Evolutionary conservation across 805 yeast species (phyloP), one percentile per base, ranked within the genome.

Genomic region (Ogataea chonburiensis): DNA sequence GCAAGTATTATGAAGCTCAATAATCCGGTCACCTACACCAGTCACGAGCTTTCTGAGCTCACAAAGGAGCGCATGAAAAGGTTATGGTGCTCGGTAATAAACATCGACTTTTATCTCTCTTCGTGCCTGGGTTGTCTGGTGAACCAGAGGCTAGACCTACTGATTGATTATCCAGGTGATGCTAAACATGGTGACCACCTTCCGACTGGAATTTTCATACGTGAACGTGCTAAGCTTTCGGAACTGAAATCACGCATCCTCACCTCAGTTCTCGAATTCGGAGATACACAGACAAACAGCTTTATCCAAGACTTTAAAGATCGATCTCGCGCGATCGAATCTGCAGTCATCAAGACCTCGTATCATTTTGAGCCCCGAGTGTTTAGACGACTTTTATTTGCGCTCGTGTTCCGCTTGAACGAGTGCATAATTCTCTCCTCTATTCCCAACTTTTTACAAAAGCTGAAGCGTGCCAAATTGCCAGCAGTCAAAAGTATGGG

Each of bases 381-480:
- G 9, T 31, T 37, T 16, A 23, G 22, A 20, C 25, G 36, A 17
- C 20, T 37, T 9, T 17, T 31, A 5, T 37, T 37, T 26, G 40
- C 36, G 5, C 30, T 37, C 17, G 40, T 31, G n/a, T 31, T 31
- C 27, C 15, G 40, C 7, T 19, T 37, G 5, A 37, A 37, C n/a
- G 40, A 37, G 24, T 37, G 40, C 20, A 31, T 37, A 3, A 37
- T 31, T 18, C 27, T 37, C 17, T 34, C 40, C 5, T 17, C 36
- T 3, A 13, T 31, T 14, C 36, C 40, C 2, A 22, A 6, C 3
- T 36, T 37, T 26, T 20, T 37, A 10, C 36, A 31, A 5, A 23
- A 37, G 22, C 16, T 37, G 18, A 21, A 20, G 19, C 26, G 24
- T 4, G 9, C 7, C 13, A 24, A 21, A 4, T 17, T 16, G 3